Base-by-base conservation (phyloP, 2,329 filamentous ascomycete species). In the Beauveria sp. region DNA sequence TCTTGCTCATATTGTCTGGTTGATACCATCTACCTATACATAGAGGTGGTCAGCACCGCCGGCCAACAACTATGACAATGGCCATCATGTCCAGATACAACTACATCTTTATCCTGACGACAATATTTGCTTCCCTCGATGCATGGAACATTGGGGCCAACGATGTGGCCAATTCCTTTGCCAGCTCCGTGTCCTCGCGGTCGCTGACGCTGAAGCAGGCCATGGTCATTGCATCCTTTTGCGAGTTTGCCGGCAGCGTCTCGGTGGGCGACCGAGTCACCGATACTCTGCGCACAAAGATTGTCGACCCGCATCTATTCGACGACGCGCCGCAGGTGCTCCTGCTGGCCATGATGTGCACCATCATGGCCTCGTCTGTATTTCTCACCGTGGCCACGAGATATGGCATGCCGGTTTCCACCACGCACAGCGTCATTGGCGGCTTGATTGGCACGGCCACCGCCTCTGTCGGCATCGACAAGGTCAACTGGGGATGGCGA, bases 131-230 rank as follows among this genome's bases (percentile, higher is more conserved):
- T 30, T 77, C 82, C 59, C 77, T 85, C 34, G 82, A 84, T 71
- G 81, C 81, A 22, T 85, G 78, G 78, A 84, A 84, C 69, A 84
- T 84, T 64, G 82, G 82, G 64, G 78, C 78, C 66, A 80, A 78
- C 67, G 78, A 80, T 75, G 77, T 79, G 55, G 77, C 77, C 65
- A 79, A 79, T 68, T 77, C 76, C 0, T 79, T 77, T 62, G 77
- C 77, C 20, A 78, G 76, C 14, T 78, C 76, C 18, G 76, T 80
- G 40, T 75, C 76, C 9, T 78, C 77, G 16, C 72, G 76, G 44
- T 78, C 76, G 40, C 68, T 79, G 61, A 78, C 76, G n/a, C 70
- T 78, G 68, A 75, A 74, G 66, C 77, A 78, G 68, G 72, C 77
- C 59, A 78, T 79, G 75, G 61, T 72, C 53, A 70, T 79, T 46